phyloP scores from a whole-genome alignment of 1,284 basidiomycete species.

The Hemileia vastatrix region DNA sequence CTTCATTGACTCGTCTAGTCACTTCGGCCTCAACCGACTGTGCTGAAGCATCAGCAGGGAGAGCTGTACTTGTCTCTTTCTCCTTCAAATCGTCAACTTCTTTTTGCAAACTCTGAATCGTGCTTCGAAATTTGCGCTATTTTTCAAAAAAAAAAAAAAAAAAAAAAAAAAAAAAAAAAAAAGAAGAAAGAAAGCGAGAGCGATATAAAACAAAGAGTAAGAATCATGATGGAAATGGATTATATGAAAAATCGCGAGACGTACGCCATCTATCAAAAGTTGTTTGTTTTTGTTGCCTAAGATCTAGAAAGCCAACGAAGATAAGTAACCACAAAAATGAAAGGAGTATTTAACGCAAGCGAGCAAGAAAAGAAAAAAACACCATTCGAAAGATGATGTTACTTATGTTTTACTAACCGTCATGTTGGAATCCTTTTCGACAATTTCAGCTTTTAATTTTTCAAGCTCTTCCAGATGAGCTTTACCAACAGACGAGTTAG shows the following conservation, averaged over 20 bases:
- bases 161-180: neutral
- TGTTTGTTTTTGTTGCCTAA: neutral
- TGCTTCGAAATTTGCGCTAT: neutral
- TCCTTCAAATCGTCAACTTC: conserved; percentile 3
- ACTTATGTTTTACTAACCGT: neutral
- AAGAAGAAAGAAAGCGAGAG: neutral
- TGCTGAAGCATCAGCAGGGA: neutral
- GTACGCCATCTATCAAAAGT: conserved; percentile 3
- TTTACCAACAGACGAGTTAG: conserved; percentile 4
- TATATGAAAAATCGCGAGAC: neutral
- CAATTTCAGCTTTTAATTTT: conserved; percentile 10
- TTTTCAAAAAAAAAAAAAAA: no score
- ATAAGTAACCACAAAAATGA: neutral
- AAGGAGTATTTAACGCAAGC: neutral
- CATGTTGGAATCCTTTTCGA: conserved; percentile 1
- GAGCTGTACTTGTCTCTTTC: neutral
- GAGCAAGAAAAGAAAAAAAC: neutral
- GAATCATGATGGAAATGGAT: neutral
- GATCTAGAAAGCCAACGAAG: neutral
- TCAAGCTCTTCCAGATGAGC: neutral
- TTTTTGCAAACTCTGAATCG: conserved; percentile 3
- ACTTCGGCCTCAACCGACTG: conserved; percentile 10
- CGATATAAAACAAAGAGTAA: neutral
- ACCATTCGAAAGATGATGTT: neutral
- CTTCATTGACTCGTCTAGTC: conserved; percentile 10